Base-by-base conservation (phyloP, 2,329 filamentous ascomycete genomes). In the Talaromyces sp. region DNA sequence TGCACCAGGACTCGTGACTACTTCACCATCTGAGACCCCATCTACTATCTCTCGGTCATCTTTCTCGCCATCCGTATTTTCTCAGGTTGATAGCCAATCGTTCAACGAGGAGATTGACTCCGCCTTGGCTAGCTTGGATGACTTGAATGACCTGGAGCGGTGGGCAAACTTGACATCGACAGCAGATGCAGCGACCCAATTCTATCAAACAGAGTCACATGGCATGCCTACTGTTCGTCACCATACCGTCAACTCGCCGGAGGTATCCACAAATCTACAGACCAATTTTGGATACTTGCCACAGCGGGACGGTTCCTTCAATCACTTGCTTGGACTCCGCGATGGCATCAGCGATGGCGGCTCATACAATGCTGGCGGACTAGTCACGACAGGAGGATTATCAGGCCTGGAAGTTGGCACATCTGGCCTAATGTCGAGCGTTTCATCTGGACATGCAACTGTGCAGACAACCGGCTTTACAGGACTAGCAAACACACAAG, bases 1-100 rank as follows among this genome's bases (percentile, higher is more conserved):
- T n/a, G 19, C 60, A 8, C 60, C 47, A 22, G 47, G 31, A 43
- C 35, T 43, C 15, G 37, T 43, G 25, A 11, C 33, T 15, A 61
- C 35, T 22, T 25, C 27, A 17, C 31, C 19, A 0, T 37, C 19
- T 11, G 52, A 59, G 39, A 57, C 61, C 22, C 37, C 52, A 62
- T 62, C 61, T n/a, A 35, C 50, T 57, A 5, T 35, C 11, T 57
- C 61, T 3, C n/a, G 52, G 8, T 56, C 61, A 39, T 63, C 61
- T 4, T 57, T 57, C 61, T 45, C 35, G 8, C 52, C 52, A n/a
- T 57, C 61, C 17, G 9, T 56, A 10, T 39, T 47, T 31, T 57
- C 61, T 43, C 35, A 62, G 1, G 17, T 62, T 31, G 61, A 62
- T n/a, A 45, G n/a, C n/a, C 39, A 41, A 45, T 35, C 39, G 15